Percentiles rank a stretch among this genome's conserved stretches.
phyloP scores from a whole-genome alignment of 106 monocot species.

The Dioscorea dumetorum region DNA sequence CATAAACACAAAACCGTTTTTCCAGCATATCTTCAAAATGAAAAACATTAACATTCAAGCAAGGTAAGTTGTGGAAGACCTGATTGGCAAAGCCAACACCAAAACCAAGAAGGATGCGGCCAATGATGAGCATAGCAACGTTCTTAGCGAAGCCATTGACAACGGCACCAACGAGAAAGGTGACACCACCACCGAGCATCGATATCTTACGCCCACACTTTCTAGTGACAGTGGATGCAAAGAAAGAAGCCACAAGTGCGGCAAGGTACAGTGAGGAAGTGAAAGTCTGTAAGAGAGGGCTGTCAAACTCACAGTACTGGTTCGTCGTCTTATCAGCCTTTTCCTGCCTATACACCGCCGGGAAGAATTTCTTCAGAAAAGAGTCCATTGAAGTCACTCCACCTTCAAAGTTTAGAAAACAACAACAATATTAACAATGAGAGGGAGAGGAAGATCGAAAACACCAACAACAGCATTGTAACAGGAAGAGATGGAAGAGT shows the following conservation, averaged over 20 bases:
- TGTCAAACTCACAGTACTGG: not conserved
- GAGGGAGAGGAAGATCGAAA: not conserved
- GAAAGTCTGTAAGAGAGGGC: not conserved
- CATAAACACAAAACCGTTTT: not conserved
- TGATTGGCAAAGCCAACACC: conserved; percentile 1
- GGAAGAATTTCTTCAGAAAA: not conserved
- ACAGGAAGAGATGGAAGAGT: not conserved
- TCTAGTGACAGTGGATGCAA: not conserved
- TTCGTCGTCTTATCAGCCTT: not conserved
- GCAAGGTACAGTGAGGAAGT: not conserved
- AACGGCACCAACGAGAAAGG: not conserved
- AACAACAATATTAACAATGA: not conserved
- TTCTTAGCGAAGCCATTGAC: conserved; percentile 1
- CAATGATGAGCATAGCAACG: conserved; percentile 1
- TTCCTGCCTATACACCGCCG: not conserved
- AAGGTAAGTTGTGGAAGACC: not conserved
- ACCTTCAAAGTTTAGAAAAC: not conserved
- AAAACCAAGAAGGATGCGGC: conserved; percentile 3
- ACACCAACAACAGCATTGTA: not conserved
- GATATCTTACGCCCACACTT: not conserved
- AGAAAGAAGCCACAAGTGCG: not conserved
- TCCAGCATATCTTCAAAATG: not conserved
- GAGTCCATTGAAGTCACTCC: not conserved
- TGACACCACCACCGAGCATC: conserved; percentile 2
- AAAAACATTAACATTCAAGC: not conserved